Base-by-base conservation (phyloP, 2,329 filamentous ascomycete species). In the Alternaria tenuissima region DNA sequence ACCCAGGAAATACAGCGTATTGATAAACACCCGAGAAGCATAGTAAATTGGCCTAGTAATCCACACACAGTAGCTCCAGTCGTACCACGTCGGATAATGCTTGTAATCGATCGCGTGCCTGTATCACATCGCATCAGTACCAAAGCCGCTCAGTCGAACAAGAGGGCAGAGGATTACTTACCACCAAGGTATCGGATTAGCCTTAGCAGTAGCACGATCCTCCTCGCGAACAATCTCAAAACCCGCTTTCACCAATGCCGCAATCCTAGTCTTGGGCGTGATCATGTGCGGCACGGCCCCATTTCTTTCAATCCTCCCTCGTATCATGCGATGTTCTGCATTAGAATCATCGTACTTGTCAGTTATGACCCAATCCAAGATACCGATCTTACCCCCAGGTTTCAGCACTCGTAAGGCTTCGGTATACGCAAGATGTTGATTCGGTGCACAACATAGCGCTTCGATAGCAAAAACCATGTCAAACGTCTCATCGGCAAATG, bases 71-170 rank as follows among this genome's bases (percentile, higher is more conserved):
- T 49, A 18, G 18, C 14, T 34, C 30, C 46, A 49, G 46, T 49
- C 46, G 22, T 20, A 36, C 46, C 46, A 49, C 32, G 46, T 49
- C 14, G 46, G 46, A 49, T 24, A n/a, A 26, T 49, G 46, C 12
- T 36, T 24, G 12, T 49, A 36, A 34, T 49, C 46, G 18, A 49
- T 36, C 46, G 30, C 46, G 14, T 49, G 46, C 46, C 46, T 49
- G 18, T 24, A 22, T 22, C 28, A 12, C 44, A 14, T 32, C 16
- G 1, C 7, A 16, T 49, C 11, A 49, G 30, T 49, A 49, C 18
- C 3, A 12, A 42, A 20, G 3, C 1, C 12, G 7, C 11, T 7
- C 20, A 24, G 2, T 12, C 5, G 14, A 24, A 7, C 8, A 42
- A 24, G 12, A 24, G 8, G 18, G 7, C 20, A 12, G 9, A 24